These are phyloP conservation scores for Candida andamanensis DNA, from an alignment of 805 yeast genomes.

Conservation along the genomic window DNA sequence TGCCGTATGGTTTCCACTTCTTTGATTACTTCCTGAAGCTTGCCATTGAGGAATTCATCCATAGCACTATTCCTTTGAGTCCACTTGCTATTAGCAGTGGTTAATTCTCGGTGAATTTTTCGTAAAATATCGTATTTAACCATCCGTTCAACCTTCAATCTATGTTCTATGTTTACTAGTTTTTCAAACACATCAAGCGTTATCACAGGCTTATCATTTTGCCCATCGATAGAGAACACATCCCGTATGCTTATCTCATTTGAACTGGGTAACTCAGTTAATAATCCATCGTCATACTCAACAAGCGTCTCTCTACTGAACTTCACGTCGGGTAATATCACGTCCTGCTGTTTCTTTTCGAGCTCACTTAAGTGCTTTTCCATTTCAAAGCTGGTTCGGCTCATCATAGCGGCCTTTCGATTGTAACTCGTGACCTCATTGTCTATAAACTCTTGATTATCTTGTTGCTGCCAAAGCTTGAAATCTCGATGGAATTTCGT, in stretches of 20 bases:
- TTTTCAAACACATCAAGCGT: slow-evolving; percentile 23
- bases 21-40: slow-evolving; percentile 19
- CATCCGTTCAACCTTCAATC: slow-evolving; percentile 26
- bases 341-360: slow-evolving; percentile 18
- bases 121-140: slow-evolving; percentile 32
- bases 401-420: slow-evolving; percentile 23
- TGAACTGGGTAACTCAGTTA: not conserved
- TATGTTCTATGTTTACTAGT: slow-evolving; percentile 29
- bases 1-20: slow-evolving; percentile 25
- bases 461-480: slow-evolving; percentile 23
- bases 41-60: slow-evolving; percentile 23
- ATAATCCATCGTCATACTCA: slow-evolving; percentile 14
- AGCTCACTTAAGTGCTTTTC: slow-evolving; percentile 18
- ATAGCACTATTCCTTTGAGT: slow-evolving; percentile 25
- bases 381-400: slow-evolving; percentile 21
- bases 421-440: slow-evolving; percentile 25
- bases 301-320: slow-evolving; percentile 26
- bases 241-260: slow-evolving; percentile 12
- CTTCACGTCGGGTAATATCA: slow-evolving; percentile 22
- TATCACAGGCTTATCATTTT: slow-evolving; percentile 21
- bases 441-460: slow-evolving; percentile 16
- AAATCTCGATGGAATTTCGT: slow-evolving; percentile 25
- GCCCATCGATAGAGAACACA: slow-evolving; percentile 25
- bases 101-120: slow-evolving; percentile 26
- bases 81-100: slow-evolving; percentile 31